phyloP scores from a whole-genome alignment of 352 stramenopile species.

The Pythium apleroticum region DNA sequence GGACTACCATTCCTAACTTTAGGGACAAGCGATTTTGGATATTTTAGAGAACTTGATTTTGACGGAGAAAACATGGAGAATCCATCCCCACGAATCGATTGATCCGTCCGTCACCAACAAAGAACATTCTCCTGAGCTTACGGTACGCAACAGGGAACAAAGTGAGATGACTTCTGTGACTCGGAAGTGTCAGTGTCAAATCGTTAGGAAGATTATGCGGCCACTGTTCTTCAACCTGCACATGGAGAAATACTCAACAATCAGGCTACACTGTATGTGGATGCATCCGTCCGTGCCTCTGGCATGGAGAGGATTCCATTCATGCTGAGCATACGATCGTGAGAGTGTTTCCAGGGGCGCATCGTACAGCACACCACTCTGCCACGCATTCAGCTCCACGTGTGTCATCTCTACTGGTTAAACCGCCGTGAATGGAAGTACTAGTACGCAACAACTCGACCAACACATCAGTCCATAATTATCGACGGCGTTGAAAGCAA shows the following conservation, averaged over 20 bases:
- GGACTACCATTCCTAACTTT: not conserved
- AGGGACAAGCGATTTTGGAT: conserved; percentile 5
- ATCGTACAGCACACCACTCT: too few relatives aligned
- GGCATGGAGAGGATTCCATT: too few relatives aligned
- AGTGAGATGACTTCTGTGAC: not conserved
- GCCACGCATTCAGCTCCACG: too few relatives aligned
- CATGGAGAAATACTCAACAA: too few relatives aligned
- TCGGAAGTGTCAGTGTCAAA: not conserved
- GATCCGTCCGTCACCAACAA: not conserved
- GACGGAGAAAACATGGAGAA: not conserved
- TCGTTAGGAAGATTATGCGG: not conserved
- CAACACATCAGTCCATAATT: not conserved
- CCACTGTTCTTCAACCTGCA: not conserved
- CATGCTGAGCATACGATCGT: too few relatives aligned
- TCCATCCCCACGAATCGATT: not conserved
- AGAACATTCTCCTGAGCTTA: not conserved
- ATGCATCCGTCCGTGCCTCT: too few relatives aligned
- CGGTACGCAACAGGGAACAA: not conserved
- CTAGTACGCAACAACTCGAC: too few relatives aligned
- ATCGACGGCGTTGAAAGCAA: not conserved
- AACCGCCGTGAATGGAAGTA: too few relatives aligned
- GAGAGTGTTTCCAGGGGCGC: too few relatives aligned
- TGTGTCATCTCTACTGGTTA: too few relatives aligned
- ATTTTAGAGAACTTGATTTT: not conserved
- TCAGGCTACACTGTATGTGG: too few relatives aligned